Base-by-base conservation (phyloP, 257 asterid genomes). In the Forsythia suspensa region DNA sequence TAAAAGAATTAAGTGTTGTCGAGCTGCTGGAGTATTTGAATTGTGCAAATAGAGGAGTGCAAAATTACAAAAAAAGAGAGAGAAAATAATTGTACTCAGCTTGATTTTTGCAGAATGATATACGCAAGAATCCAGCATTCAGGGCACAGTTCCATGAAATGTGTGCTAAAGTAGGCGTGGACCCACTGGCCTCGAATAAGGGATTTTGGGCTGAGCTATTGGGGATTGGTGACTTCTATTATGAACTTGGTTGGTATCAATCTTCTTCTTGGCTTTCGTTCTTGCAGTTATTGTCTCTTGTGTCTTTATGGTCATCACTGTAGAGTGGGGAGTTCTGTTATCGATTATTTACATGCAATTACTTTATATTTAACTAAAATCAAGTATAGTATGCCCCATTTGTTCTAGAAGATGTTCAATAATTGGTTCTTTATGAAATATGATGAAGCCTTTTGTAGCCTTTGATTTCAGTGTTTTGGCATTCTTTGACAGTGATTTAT, bases 141-240 rank as follows among this genome's bases (percentile, higher is more conserved):
- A 87, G 99, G 44, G 85, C 99, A 15, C 99, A 96, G 82, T 96
- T 96, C 71, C 99, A 96, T 67, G 99, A 96, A 93, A 96, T 96
- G 99, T 94, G 99, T 86, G 95, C 99, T 76, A 96, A 96, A 84
- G 96, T 96, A 10, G 99, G 99, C 80, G 99, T 96, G 61, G 99
- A 96, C 82, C 99, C 99, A 21, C 87, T 96, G 82, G 99, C 99
- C 76, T 96, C 99, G 6, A 96, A 96, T 83, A 96, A 96, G 79
- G 99, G 99, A 76, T 94, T 96, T 85, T 96, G 99, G 99, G 99
- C 98, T 29, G 99, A 96, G 89, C 81, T 96, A 24, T 81, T 96
- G 84, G 98, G 99, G 76, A 94, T 94, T 73, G 98, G 99, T 20
- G 99, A 96, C 83, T 96, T 96, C 87, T 96, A 96, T 81, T 96